Percentiles rank a stretch among this genome's conserved stretches.
These are phyloP conservation scores for Dendrothele bispora DNA, from an alignment of 768 basidiomycete genomes.

Conservation along the genomic window DNA sequence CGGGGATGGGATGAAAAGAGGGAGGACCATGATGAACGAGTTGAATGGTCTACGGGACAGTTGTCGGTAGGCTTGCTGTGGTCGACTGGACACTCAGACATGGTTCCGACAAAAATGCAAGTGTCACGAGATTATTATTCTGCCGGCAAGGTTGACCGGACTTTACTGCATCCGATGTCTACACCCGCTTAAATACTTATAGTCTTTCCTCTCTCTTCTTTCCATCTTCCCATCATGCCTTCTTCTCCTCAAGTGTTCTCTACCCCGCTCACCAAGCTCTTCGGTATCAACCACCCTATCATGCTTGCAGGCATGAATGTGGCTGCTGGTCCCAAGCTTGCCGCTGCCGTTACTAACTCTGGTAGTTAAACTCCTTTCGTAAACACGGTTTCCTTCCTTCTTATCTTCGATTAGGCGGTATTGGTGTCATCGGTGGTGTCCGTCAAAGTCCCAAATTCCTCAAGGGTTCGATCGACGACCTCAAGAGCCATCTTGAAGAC, in stretches of 20 bases:
- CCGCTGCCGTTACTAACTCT: constrained; percentile 90
- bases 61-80: constrained; percentile 27
- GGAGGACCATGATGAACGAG: constrained; percentile 36
- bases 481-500: constrained; percentile 75
- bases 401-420: constrained; percentile 47
- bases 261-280: constrained; percentile 74
- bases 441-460: constrained; percentile 74
- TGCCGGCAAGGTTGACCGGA: no score
- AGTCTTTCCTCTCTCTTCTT: background rate
- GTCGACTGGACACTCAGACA: constrained; percentile 51
- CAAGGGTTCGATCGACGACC: constrained; percentile 62
- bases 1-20: constrained; percentile 32
- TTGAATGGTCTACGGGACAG: constrained; percentile 44
- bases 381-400: background rate
- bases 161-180: no score
- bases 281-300: constrained; percentile 80
- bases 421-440: constrained; percentile 87
- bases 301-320: constrained; percentile 89
- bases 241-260: constrained; percentile 64
- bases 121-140: background rate
- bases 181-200: no score
- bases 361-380: constrained; percentile 36
- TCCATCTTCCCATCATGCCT: constrained; percentile 49
- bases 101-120: constrained; percentile 3
- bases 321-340: constrained; percentile 81